These are phyloP conservation scores for Elongisporangium undulatum DNA, from an alignment of 352 stramenopile species.

Conservation along the genomic window DNA sequence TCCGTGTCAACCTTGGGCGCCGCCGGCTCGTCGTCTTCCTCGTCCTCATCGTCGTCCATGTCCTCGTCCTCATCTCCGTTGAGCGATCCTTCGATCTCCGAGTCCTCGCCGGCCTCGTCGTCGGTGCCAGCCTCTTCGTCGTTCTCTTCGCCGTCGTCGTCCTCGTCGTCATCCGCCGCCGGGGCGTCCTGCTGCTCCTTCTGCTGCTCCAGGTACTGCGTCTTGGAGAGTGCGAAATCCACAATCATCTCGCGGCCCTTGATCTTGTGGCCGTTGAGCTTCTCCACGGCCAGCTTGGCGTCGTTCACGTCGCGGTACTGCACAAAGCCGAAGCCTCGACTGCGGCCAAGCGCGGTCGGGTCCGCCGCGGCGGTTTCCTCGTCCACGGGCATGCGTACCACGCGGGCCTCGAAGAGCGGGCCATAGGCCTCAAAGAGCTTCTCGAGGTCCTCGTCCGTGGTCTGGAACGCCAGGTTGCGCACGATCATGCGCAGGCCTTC, in stretches of 20 bases:
- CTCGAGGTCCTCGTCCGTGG: slow-evolving; percentile 63
- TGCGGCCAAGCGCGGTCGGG: slow-evolving; percentile 45
- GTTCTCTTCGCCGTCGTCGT: slow-evolving; percentile 36
- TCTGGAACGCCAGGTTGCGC: slow-evolving; percentile 81
- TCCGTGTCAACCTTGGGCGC: slow-evolving; percentile 57
- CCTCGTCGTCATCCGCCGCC: slow-evolving; percentile 30
- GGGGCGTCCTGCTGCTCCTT: slow-evolving; percentile 28
- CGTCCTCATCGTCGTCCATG: slow-evolving; percentile 20
- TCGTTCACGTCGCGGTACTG: slow-evolving; percentile 69
- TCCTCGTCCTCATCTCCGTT: slow-evolving; percentile 17
- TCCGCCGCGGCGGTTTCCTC: slow-evolving; percentile 23
- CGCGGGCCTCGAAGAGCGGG: slow-evolving; percentile 57
- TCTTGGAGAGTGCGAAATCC: slow-evolving; percentile 79
- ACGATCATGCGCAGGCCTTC: slow-evolving; percentile 78
- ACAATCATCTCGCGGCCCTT: slow-evolving; percentile 85
- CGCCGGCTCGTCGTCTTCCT: slow-evolving; percentile 14
- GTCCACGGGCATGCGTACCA: slow-evolving; percentile 75
- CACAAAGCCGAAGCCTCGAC: slow-evolving; percentile 81
- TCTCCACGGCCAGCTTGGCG: slow-evolving; percentile 56
- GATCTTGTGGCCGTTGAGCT: slow-evolving; percentile 72
- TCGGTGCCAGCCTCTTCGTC: slow-evolving; percentile 23
- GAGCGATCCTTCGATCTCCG: slow-evolving; percentile 4
- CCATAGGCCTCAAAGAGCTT: slow-evolving; percentile 67
- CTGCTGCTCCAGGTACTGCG: slow-evolving; percentile 74
- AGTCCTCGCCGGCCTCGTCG: slow-evolving; percentile 33